Conservation (phyloP, 768 basidiomycete species). For the Tremella fuciformis region DNA sequence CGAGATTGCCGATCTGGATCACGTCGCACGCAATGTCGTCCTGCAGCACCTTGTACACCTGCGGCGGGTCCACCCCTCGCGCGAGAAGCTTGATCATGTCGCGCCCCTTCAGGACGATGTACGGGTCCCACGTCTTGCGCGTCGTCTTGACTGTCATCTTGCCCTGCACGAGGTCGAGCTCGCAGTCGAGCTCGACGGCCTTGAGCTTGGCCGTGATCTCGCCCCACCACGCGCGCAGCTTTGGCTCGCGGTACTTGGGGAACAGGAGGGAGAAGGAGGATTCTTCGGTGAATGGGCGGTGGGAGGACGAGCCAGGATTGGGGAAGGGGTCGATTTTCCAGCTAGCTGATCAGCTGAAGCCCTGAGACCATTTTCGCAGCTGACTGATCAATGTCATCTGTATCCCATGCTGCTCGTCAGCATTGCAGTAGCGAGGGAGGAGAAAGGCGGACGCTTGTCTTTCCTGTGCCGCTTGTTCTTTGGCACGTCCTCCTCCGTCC, state of each 20-base stretch:
- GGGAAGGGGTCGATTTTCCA: constrained; percentile 86
- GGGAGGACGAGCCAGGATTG: constrained; percentile 62
- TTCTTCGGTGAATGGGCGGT: constrained; percentile 73
- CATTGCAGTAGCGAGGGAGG: background rate
- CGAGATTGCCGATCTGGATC: constrained; percentile 92
- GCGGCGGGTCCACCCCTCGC: constrained; percentile 72
- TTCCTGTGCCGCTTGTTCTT: constrained; percentile 90
- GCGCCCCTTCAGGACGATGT: constrained; percentile 90
- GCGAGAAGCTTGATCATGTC: constrained; percentile 94
- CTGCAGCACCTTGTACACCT: constrained; percentile 80
- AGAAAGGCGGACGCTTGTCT: constrained; percentile 75
- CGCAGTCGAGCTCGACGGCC: constrained; percentile 68
- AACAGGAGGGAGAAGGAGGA: constrained; percentile 97
- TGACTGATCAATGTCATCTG: constrained; percentile 97
- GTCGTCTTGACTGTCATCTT: constrained; percentile 97
- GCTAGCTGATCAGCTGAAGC: constrained; percentile 52
- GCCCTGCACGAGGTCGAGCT: constrained; percentile 90
- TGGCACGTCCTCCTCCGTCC: constrained; percentile 54
- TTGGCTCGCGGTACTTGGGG: constrained; percentile 92
- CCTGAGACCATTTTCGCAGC: constrained; percentile 53
- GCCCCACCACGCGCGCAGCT: constrained; percentile 90
- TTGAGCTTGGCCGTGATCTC: constrained; percentile 82
- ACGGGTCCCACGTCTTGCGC: constrained; percentile 94
- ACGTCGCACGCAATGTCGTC: constrained; percentile 91
- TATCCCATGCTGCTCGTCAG: constrained; percentile 79